A percentile compares a stretch with the other conserved stretches of the same genome.
Conservation (phyloP, 2,329 filamentous ascomycete genomes). For the Beauveria sp. region DNA sequence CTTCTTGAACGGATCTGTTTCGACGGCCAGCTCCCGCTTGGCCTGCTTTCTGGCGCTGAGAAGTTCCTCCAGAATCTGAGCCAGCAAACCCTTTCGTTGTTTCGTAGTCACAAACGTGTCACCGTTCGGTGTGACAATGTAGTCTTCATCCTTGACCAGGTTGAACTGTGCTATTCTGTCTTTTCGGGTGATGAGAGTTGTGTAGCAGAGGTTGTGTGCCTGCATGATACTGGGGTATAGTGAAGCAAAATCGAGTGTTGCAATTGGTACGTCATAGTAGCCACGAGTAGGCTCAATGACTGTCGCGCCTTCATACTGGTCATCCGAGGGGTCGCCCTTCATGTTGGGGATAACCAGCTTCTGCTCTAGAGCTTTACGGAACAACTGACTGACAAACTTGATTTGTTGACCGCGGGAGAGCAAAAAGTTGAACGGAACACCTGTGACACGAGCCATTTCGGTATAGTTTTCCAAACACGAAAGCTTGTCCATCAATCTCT, state of each 20-base stretch:
- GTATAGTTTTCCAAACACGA: slow-evolving; percentile 99
- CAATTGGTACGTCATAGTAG: slow-evolving; percentile 91
- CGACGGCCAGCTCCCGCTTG: slow-evolving; percentile 78
- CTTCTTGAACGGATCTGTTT: slow-evolving; percentile 95
- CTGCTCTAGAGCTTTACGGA: slow-evolving; percentile 88
- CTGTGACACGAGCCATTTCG: slow-evolving; percentile 98
- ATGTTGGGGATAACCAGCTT: slow-evolving; percentile 90
- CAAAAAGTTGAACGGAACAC: slow-evolving; percentile 93
- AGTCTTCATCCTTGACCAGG: slow-evolving; percentile 84
- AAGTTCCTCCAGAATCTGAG: slow-evolving; percentile 93
- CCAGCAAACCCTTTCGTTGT: slow-evolving; percentile 81
- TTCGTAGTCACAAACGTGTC: slow-evolving; percentile 87
- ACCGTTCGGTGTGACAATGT: slow-evolving; percentile 90
- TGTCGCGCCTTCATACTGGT: slow-evolving; percentile 95
- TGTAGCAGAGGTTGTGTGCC: slow-evolving; percentile 97
- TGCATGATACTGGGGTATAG: slow-evolving; percentile 99
- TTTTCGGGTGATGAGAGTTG: slow-evolving; percentile 73
- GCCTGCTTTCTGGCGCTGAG: slow-evolving; percentile 88
- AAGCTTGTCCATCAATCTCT: slow-evolving; percentile 91
- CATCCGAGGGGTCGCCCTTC: slow-evolving; percentile 60
- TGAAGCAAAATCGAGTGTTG: slow-evolving; percentile 96
- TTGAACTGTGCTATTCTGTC: slow-evolving; percentile 65
- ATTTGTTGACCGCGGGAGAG: slow-evolving; percentile 90
- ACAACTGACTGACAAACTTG: slow-evolving; percentile 95
- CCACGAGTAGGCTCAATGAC: slow-evolving; percentile 92